A percentile compares a stretch with the other conserved stretches of the same genome.
Evolutionary conservation across 768 basidiomycete species (phyloP).

Genomic region (Tephrocybe sp.): DNA sequence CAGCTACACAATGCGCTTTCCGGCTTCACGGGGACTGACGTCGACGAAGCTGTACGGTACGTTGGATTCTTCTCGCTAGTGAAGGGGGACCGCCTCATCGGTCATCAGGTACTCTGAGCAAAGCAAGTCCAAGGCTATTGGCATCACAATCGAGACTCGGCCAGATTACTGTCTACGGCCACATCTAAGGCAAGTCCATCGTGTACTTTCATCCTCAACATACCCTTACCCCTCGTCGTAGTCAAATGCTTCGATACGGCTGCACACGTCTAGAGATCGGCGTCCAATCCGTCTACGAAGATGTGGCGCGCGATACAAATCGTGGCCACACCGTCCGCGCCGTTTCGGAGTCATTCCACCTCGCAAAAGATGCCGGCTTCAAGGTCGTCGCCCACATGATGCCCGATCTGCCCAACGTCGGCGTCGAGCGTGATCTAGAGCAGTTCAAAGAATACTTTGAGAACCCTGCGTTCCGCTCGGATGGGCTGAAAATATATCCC

Average conservation of each 20-base stretch:
- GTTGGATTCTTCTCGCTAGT: constrained; percentile 3
- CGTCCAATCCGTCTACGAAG: constrained; percentile 98
- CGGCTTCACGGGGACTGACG: constrained; percentile 88
- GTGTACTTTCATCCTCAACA: background rate
- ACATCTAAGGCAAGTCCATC: constrained; percentile 70
- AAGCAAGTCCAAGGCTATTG: constrained; percentile 97
- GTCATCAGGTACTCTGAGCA: constrained; percentile 82
- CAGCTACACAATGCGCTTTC: constrained; percentile 96
- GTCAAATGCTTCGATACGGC: constrained; percentile 98
- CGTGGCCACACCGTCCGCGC: constrained; percentile 98
- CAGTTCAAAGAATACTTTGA: constrained; percentile 99
- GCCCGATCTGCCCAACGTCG: constrained; percentile 98
- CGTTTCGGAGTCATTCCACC: constrained; percentile 94
- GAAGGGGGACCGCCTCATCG: background rate
- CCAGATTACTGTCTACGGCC: constrained; percentile 98
- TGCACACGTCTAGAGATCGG: constrained; percentile 98
- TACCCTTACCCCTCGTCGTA: too few relatives aligned
- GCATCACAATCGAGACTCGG: constrained; percentile 97
- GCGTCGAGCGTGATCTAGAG: constrained; percentile 94
- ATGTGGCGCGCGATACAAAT: constrained; percentile 98
- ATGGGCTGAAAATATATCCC: constrained; percentile 98
- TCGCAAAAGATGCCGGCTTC: constrained; percentile 98
- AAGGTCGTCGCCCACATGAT: constrained; percentile 99
- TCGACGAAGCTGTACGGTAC: constrained; percentile 93
- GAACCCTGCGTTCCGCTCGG: constrained; percentile 95